phyloP scores from a whole-genome alignment of 2,329 filamentous ascomycete genomes.

The Penicillium sp. region DNA sequence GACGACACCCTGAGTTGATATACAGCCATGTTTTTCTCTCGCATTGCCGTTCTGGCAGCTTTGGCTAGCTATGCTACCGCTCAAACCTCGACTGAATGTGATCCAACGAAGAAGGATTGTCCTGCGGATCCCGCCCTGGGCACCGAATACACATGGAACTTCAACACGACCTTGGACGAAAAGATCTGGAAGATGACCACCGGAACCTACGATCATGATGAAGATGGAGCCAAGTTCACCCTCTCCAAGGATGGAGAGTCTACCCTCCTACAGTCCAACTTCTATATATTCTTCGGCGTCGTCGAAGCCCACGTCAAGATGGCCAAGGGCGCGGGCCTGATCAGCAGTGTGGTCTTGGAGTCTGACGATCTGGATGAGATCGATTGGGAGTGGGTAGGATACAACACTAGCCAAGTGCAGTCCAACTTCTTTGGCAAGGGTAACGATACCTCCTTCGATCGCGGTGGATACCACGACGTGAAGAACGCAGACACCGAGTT shows the following conservation, averaged over 20 bases:
- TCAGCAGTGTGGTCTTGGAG: conserved; percentile 78
- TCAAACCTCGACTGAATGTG: conserved; percentile 75
- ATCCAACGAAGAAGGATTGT: conserved; percentile 71
- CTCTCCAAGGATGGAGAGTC: conserved; percentile 70
- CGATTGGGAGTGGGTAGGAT: conserved; percentile 60
- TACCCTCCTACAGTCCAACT: conserved; percentile 73
- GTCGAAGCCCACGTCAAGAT: conserved; percentile 77
- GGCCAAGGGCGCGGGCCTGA: conserved; percentile 69
- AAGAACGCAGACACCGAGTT: conserved; percentile 54
- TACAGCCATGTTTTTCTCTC: conserved; percentile 27
- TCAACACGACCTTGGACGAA: conserved; percentile 60
- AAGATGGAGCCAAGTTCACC: conserved; percentile 67
- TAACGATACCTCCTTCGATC: conserved; percentile 70
- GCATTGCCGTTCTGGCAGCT: conserved; percentile 29
- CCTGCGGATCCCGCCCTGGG: conserved; percentile 69
- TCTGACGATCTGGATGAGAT: conserved; percentile 84
- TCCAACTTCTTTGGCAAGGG: conserved; percentile 98
- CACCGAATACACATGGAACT: conserved; percentile 58
- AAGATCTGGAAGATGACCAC: conserved; percentile 67
- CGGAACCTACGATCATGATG: conserved; percentile 61
- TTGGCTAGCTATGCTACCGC: conserved; percentile 45
- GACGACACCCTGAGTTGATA: not conserved
- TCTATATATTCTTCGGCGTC: conserved; percentile 83
- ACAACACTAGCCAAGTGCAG: conserved; percentile 53
- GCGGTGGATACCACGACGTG: conserved; percentile 72